phyloP scores from a whole-genome alignment of 2,329 filamentous ascomycete genomes.

The Hymenoscyphus repandus region DNA sequence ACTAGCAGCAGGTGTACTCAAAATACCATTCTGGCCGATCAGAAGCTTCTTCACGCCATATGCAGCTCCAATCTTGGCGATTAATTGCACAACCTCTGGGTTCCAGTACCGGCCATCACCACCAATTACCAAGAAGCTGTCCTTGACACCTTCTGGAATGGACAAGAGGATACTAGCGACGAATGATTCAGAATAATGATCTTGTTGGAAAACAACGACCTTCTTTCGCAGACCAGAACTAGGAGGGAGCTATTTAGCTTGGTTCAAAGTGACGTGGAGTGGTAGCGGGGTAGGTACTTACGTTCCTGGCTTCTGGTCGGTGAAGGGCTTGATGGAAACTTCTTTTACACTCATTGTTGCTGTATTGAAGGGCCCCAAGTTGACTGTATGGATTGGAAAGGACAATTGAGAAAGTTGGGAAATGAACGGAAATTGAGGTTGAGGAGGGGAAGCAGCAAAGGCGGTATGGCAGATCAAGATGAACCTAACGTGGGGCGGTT shows the following conservation, averaged over 20 bases:
- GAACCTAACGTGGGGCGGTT: not conserved
- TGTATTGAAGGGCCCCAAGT: conserved; percentile 8
- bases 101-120: conserved; percentile 98
- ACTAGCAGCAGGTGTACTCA: conserved; percentile 93
- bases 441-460: not conserved
- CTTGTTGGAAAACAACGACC: conserved; percentile 94
- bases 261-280: conserved; percentile 18
- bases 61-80: conserved; percentile 92
- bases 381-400: conserved; percentile 4
- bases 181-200: conserved; percentile 94
- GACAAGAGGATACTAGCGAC: conserved; percentile 90
- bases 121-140: conserved; percentile 82
- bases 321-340: conserved; percentile 78
- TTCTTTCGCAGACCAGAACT: conserved; percentile 98
- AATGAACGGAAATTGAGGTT: not conserved
- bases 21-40: conserved; percentile 91
- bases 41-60: conserved; percentile 99
- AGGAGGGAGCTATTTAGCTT: conserved; percentile 26
- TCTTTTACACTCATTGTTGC: conserved; percentile 68
- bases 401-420: conserved; percentile 5
- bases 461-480: not conserved
- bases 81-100: conserved; percentile 91
- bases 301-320: conserved; percentile 99
- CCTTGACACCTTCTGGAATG: conserved; percentile 89
- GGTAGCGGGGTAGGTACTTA: conserved; percentile 51